These are phyloP conservation scores for Diddensiella caesifluorescens DNA, from an alignment of 805 yeast genomes.

Conservation along the genomic window DNA sequence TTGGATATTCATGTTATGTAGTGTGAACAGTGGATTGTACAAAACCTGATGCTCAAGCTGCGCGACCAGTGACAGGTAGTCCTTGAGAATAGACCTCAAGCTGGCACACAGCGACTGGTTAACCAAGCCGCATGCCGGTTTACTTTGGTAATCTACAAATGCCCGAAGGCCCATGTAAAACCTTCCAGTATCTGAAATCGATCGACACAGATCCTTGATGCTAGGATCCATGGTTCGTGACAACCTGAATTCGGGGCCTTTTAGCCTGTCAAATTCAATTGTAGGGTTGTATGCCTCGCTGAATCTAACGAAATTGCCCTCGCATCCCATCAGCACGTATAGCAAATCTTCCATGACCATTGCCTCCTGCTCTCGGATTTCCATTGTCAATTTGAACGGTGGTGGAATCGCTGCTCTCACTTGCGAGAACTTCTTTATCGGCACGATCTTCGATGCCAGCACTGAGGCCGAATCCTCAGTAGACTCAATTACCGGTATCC, in stretches of 20 bases:
- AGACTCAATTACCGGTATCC: slow-evolving; percentile 13
- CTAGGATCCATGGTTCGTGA: slow-evolving; percentile 70
- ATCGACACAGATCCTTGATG: slow-evolving; percentile 61
- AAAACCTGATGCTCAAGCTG: slow-evolving; percentile 51
- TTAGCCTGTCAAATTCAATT: slow-evolving; percentile 38
- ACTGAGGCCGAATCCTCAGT: slow-evolving; percentile 7
- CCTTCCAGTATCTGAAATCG: slow-evolving; percentile 58
- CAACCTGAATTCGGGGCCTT: slow-evolving; percentile 72
- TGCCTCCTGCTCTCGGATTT: slow-evolving; percentile 48
- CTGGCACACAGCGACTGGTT: slow-evolving; percentile 67
- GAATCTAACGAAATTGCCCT: slow-evolving; percentile 72
- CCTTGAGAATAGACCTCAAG: slow-evolving; percentile 42
- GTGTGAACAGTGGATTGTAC: slow-evolving; percentile 46
- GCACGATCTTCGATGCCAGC: slow-evolving; percentile 15
- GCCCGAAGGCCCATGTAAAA: slow-evolving; percentile 51
- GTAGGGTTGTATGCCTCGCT: slow-evolving; percentile 54
- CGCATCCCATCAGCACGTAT: slow-evolving; percentile 52
- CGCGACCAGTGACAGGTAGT: slow-evolving; percentile 27
- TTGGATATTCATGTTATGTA: slow-evolving; percentile 54
- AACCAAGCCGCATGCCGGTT: slow-evolving; percentile 57
- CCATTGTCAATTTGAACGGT: slow-evolving; percentile 8
- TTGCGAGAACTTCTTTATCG: slow-evolving; percentile 19
- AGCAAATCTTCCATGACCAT: slow-evolving; percentile 65
- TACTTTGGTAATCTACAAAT: slow-evolving; percentile 58
- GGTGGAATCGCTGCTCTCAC: slow-evolving; percentile 9